Evolutionary conservation across 352 stramenopile genomes (phyloP).

Genomic region (Phytophthora constricta): DNA sequence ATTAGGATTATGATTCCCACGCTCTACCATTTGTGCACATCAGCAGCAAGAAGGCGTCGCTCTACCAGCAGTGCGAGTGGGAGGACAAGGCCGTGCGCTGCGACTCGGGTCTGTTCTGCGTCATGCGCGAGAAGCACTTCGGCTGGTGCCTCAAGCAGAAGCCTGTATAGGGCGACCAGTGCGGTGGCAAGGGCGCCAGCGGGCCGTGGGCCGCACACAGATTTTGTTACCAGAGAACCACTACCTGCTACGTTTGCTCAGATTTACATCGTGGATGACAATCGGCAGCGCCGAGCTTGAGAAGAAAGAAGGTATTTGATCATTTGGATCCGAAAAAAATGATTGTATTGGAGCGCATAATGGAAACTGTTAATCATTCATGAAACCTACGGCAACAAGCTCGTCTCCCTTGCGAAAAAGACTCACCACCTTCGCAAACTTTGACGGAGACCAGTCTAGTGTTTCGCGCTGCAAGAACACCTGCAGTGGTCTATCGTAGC

Average conservation of each 20-base stretch:
- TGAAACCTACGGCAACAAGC: slow-evolving; percentile 43
- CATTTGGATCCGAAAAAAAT: too few species aligned
- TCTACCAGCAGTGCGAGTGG: slow-evolving; percentile 42
- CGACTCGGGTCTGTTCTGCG: slow-evolving; percentile 33
- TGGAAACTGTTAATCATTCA: too few species aligned
- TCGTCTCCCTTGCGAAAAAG: slow-evolving; percentile 51
- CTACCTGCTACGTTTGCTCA: too few species aligned
- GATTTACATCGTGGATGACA: too few species aligned
- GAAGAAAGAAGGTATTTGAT: too few species aligned
- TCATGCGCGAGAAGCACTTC: slow-evolving; percentile 31
- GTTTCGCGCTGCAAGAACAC: slow-evolving; percentile 49
- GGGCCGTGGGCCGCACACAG: slow-evolving; percentile 35
- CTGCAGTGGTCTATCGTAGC: slow-evolving; percentile 36
- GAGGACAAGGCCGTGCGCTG: slow-evolving; percentile 37
- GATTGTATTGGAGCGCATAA: too few species aligned
- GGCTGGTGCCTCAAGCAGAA: slow-evolving; percentile 38
- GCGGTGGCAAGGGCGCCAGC: slow-evolving; percentile 24
- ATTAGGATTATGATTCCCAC: too few species aligned
- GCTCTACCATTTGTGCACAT: too few species aligned
- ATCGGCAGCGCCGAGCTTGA: too few species aligned
- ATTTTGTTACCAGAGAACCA: too few species aligned
- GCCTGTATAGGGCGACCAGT: slow-evolving; percentile 35
- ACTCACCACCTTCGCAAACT: slow-evolving; percentile 37
- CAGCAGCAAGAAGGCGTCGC: slow-evolving; percentile 18
- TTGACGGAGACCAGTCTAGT: slow-evolving; percentile 31